Evolutionary conservation across 306 rosid species (phyloP).

Genomic region (Sicyos edulis): DNA sequence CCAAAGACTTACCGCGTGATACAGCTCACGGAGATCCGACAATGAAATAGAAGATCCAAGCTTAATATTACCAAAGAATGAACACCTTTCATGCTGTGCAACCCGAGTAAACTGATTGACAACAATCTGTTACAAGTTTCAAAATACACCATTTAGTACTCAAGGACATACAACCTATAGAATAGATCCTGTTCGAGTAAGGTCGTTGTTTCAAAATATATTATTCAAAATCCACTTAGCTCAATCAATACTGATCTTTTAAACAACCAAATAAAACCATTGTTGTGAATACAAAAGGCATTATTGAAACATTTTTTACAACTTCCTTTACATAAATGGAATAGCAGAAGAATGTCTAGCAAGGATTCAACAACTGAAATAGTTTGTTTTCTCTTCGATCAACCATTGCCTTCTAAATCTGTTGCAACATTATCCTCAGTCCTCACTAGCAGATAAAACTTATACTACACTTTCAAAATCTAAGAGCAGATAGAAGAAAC

Average conservation of each 20-base stretch:
- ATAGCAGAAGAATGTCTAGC: neutral
- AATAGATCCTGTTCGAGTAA: too few relatives aligned
- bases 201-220: too few relatives aligned
- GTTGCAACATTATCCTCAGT: neutral
- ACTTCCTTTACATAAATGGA: neutral
- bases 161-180: too few relatives aligned
- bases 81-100: constrained; percentile 54
- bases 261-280: neutral
- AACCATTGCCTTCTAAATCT: neutral
- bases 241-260: constrained; percentile 30
- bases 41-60: constrained; percentile 69
- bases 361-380: neutral
- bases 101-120: constrained; percentile 72
- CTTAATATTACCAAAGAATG: constrained; percentile 63
- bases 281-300: neutral
- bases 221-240: constrained; percentile 32
- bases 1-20: constrained; percentile 60
- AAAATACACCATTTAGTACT: too few relatives aligned
- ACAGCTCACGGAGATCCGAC: constrained; percentile 58
- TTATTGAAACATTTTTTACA: neutral
- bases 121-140: constrained; percentile 72
- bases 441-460: constrained; percentile 5
- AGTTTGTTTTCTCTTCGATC: neutral
- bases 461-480: constrained; percentile 9
- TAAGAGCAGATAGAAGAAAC: constrained; percentile 6